Conservation (phyloP, 768 basidiomycete species). For the Calocybe gangraenosa region DNA sequence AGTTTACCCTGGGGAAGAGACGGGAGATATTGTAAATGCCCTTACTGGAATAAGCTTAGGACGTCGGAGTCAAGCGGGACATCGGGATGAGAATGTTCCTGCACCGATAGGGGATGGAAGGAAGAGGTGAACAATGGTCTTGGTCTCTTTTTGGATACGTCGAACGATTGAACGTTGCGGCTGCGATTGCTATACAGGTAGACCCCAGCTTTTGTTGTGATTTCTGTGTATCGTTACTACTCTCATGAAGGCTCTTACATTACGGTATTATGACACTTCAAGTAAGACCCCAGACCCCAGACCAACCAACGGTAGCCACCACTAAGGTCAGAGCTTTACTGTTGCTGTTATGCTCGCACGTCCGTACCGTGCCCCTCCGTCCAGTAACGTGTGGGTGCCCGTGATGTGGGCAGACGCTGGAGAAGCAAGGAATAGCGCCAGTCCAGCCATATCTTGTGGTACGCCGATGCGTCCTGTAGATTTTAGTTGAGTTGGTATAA, state of each 20-base stretch:
- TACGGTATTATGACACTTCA: no score
- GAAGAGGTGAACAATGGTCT: conserved; percentile 8
- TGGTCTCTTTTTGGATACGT: background rate
- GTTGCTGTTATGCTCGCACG: background rate
- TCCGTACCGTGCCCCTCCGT: conserved; percentile 54
- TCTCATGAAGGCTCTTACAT: no score
- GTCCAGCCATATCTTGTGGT: conserved; percentile 67
- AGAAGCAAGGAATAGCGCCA: conserved; percentile 65
- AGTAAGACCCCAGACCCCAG: no score
- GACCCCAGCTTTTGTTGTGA: no score
- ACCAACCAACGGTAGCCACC: no score
- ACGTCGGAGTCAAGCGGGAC: conserved; percentile 12
- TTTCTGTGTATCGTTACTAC: no score
- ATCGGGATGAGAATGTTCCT: conserved; percentile 17
- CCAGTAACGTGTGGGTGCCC: conserved; percentile 65
- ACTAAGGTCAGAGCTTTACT: no score
- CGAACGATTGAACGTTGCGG: no score
- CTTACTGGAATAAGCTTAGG: conserved; percentile 15
- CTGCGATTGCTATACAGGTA: no score
- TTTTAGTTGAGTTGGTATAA: background rate
- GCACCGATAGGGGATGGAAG: conserved; percentile 11
- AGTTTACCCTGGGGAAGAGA: background rate
- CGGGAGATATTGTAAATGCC: conserved; percentile 10
- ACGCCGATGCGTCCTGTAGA: conserved; percentile 57
- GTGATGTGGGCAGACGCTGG: conserved; percentile 73